Conservation (phyloP, 2,329 filamentous ascomycete genomes). For the Phaeosphaeriaceae sp. region DNA sequence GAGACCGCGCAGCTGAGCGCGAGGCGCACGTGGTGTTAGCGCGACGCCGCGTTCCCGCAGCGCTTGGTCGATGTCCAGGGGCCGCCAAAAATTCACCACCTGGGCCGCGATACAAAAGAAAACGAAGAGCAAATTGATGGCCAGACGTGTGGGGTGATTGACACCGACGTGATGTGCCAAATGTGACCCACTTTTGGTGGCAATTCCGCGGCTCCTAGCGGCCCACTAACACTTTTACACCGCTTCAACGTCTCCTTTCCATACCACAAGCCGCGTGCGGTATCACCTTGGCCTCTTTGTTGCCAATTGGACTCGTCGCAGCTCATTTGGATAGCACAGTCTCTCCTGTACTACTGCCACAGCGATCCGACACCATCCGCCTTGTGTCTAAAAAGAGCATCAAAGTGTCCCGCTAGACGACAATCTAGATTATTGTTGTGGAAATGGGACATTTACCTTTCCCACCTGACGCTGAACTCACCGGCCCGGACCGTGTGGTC, state of each 20-base stretch:
- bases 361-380: background rate
- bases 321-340: too few species aligned
- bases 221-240: slow-evolving; percentile 1
- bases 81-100: background rate
- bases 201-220: background rate
- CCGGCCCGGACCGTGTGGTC: slow-evolving; percentile 38
- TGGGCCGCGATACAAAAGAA: background rate
- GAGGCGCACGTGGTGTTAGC: background rate
- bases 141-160: too few species aligned
- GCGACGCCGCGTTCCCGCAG: background rate
- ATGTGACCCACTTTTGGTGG: background rate
- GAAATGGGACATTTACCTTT: slow-evolving; percentile 26
- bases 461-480: slow-evolving; percentile 40
- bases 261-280: background rate
- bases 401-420: background rate
- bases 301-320: too few species aligned
- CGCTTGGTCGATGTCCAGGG: background rate
- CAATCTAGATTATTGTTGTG: background rate
- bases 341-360: too few species aligned
- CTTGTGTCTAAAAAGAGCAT: background rate
- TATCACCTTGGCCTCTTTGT: too few species aligned
- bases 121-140: too few species aligned
- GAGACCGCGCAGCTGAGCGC: background rate
- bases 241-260: background rate
- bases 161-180: too few species aligned